Percentiles rank a stretch among this genome's conserved stretches.
phyloP scores from a whole-genome alignment of 352 stramenopile species.

The Saprolegnia diclina region DNA sequence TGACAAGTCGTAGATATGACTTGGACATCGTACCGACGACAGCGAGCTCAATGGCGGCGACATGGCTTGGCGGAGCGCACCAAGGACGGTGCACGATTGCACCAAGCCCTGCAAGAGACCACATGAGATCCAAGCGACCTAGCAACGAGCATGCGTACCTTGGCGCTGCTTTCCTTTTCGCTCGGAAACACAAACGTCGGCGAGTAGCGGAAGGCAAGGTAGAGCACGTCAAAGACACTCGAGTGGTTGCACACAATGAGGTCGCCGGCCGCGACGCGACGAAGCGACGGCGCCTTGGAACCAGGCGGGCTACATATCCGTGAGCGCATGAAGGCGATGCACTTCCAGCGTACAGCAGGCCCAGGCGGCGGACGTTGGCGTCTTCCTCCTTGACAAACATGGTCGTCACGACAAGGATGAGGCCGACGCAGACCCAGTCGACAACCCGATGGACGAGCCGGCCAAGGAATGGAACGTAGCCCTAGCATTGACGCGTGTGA shows the following conservation, averaged over 20 bases:
- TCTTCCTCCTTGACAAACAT: constrained; percentile 59
- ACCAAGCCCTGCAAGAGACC: neutral
- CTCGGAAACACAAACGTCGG: constrained; percentile 67
- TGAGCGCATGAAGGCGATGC: neutral
- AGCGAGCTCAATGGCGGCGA: constrained; percentile 27
- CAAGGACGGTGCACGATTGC: constrained; percentile 29
- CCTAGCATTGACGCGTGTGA: constrained; percentile 18
- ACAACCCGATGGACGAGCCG: constrained; percentile 56
- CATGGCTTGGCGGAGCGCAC: constrained; percentile 57
- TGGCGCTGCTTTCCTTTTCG: constrained; percentile 43
- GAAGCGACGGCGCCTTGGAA: constrained; percentile 18
- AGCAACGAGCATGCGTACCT: constrained; percentile 21
- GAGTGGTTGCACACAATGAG: constrained; percentile 80
- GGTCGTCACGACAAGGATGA: constrained; percentile 45
- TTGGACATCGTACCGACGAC: constrained; percentile 34
- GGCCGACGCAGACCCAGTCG: constrained; percentile 47
- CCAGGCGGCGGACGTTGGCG: constrained; percentile 67
- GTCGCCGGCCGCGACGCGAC: constrained; percentile 43
- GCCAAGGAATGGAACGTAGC: constrained; percentile 57
- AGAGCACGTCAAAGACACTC: constrained; percentile 73
- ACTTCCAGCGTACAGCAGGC: constrained; percentile 38
- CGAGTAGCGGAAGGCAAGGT: constrained; percentile 70
- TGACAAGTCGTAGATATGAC: neutral
- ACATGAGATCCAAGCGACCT: neutral
- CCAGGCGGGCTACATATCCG: constrained; percentile 2